Evolutionary conservation across 2,329 filamentous ascomycete species (phyloP), one percentile per base, ranked within the genome.

Genomic region (Cercospora nicotianae): DNA sequence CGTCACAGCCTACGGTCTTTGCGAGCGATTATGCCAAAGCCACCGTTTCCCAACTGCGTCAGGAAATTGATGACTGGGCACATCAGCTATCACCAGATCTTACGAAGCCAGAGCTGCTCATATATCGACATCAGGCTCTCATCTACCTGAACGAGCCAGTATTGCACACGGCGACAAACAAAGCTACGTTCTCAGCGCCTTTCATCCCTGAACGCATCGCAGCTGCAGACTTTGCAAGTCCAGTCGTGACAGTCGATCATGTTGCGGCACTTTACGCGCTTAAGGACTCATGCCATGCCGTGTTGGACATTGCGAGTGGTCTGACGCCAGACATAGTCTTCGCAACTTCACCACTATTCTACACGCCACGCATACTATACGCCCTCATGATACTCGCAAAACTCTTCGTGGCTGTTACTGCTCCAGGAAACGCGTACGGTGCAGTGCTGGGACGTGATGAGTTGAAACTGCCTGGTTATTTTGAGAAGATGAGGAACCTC

Each of bases 121-220:
- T 72, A 12, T 67, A 60, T 39, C 64, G 66, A 10, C 67, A 71
- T 26, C 57, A 70, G 16, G 65, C 69, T 10, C 48, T 73, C 58
- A 62, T 70, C 6, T 67, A 71, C 13, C 60, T 73, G 1, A 69
- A 74, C 58, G 72, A 73, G 48, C 64, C 69, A 10, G 65, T 71
- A 1, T 68, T 74, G 3, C 72, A 74, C 20, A 74, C 72, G 2
- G 23, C 53, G 3, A 72, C 72, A 0, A 74, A 72, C 65, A 73
- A 73, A 33, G 45, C 51, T 1, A 70, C 67, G 2, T 74, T 74
- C 60, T 69, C 70, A 1, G 69, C 69, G 16, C 72, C 72, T 4
- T 70, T 64, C 36, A 31, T 71, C 18, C 51, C 72, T 7, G 67
- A 71, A 5, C 67, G 62, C 10, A 59, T 74, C 12, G 61, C 67